Conservation (phyloP, 441 rosid genomes). For the Arabidopsis hybrid region DNA sequence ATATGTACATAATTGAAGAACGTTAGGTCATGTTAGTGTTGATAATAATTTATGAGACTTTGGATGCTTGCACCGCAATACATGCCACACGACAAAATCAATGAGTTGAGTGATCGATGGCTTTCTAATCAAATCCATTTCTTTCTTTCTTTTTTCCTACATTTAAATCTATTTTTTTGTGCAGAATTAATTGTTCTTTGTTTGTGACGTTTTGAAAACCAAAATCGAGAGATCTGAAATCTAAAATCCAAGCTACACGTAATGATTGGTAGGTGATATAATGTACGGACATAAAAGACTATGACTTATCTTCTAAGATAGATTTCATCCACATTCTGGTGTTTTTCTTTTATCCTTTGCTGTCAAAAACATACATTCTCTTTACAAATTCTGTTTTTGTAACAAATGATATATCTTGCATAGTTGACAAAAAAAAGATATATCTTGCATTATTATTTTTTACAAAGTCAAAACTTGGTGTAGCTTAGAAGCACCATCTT, state of each 20-base stretch:
- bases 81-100: constrained; percentile 42
- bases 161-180: background rate
- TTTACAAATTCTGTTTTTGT: background rate
- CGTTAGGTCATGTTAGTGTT: constrained; percentile 36
- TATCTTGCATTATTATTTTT: background rate
- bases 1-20: constrained; percentile 27
- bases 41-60: constrained; percentile 36
- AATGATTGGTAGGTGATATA: constrained; percentile 8
- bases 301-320: background rate
- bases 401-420: background rate
- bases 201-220: background rate
- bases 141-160: background rate
- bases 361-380: background rate
- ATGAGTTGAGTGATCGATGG: constrained; percentile 42
- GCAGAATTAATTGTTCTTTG: background rate
- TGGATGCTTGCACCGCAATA: constrained; percentile 43
- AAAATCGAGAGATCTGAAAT: constrained; percentile 16
- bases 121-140: constrained; percentile 27
- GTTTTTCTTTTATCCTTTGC: background rate
- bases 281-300: background rate
- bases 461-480: background rate
- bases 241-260: constrained; percentile 7
- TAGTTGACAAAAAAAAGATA: background rate
- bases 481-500: background rate
- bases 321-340: background rate